phyloP scores from a whole-genome alignment of 164 flowering plant genomes.

The Liquidambar formosana region DNA sequence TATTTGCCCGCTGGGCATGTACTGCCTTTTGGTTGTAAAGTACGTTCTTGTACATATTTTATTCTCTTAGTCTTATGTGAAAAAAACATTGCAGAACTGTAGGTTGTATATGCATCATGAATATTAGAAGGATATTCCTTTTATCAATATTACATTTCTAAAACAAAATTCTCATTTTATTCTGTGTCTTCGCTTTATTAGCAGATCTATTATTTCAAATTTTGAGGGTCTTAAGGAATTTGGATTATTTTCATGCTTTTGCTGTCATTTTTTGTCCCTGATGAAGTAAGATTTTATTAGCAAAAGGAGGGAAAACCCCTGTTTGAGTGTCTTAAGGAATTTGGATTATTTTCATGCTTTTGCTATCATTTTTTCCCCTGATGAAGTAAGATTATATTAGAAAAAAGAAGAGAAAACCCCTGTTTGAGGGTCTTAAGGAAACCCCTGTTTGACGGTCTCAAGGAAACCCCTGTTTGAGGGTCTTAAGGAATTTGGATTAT shows the following conservation, averaged over 20 bases:
- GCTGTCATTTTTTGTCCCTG: too few species aligned
- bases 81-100: too few species aligned
- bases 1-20: slow-evolving; percentile 77
- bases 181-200: background rate
- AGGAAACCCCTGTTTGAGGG: too few species aligned
- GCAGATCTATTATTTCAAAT: background rate
- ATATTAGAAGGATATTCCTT: background rate
- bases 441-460: too few species aligned
- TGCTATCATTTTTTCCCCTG: too few species aligned
- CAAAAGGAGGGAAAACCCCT: too few species aligned
- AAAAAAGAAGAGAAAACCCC: too few species aligned
- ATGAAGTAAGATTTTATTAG: too few species aligned
- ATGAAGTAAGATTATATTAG: too few species aligned
- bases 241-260: too few species aligned
- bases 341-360: too few species aligned
- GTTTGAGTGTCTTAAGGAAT: background rate
- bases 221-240: background rate
- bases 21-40: slow-evolving; percentile 95
- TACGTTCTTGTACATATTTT: slow-evolving; percentile 22
- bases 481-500: too few species aligned
- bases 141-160: background rate
- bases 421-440: background rate
- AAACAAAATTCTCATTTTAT: background rate
- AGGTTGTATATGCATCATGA: background rate
- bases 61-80: background rate